These are phyloP conservation scores for Ceratocystiopsis brevicomis DNA, from an alignment of 2,329 filamentous ascomycete genomes.

Conservation along the genomic window DNA sequence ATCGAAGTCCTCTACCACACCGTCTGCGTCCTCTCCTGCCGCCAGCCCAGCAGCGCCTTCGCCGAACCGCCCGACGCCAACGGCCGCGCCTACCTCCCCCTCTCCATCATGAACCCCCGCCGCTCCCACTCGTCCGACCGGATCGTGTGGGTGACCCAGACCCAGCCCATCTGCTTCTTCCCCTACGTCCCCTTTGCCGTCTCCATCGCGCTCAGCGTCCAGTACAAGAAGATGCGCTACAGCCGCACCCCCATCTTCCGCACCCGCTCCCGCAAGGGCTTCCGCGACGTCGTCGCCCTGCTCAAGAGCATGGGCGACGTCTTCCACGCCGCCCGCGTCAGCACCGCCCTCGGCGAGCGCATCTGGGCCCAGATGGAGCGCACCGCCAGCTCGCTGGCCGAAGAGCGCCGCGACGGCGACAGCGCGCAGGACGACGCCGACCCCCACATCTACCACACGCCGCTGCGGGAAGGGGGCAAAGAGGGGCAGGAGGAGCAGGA, in stretches of 20 bases:
- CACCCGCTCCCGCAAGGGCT: conserved; percentile 32
- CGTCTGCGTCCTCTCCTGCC: conserved; percentile 42
- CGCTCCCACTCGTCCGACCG: conserved; percentile 38
- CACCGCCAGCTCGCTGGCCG: conserved; percentile 24
- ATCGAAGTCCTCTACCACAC: conserved; percentile 46
- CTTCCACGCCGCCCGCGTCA: conserved; percentile 38
- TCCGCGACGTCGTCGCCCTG: conserved; percentile 33
- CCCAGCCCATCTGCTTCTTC: conserved; percentile 32
- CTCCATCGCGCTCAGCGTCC: conserved; percentile 40
- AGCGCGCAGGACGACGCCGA: neutral
- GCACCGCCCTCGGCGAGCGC: conserved; percentile 33
- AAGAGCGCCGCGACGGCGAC: conserved; percentile 1
- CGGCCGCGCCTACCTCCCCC: conserved; percentile 22
- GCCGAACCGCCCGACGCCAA: conserved; percentile 16
- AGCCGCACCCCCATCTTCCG: conserved; percentile 40
- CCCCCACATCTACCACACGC: no score
- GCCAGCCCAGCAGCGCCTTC: conserved; percentile 22
- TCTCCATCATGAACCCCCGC: conserved; percentile 33
- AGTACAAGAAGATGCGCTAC: conserved; percentile 45
- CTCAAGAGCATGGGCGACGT: conserved; percentile 33
- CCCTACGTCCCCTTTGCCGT: conserved; percentile 44
- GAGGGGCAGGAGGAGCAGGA: no score
- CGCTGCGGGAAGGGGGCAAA: no score
- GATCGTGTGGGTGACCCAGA: conserved; percentile 33
- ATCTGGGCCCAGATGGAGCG: conserved; percentile 38